Evolutionary conservation across 139 green algal genomes (phyloP).

Genomic region (Chlorella sp.): DNA sequence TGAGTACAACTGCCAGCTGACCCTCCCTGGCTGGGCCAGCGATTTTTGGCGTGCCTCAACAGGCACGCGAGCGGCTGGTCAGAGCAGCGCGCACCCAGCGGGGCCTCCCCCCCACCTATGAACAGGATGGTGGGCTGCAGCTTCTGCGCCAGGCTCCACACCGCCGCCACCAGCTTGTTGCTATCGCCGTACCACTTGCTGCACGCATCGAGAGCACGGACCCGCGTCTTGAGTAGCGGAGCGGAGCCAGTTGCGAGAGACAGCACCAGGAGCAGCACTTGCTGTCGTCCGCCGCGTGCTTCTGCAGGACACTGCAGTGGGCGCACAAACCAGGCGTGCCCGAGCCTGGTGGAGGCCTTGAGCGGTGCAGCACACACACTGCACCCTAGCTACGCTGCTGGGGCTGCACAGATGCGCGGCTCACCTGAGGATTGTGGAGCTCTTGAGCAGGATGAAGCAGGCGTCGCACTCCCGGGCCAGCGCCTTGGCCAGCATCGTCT

Average conservation of each 20-base stretch:
- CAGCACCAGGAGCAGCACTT: no score
- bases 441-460: conserved; percentile 95
- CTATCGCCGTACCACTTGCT: conserved; percentile 97
- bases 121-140: conserved; percentile 96
- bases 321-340: no score
- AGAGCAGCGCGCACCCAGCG: neutral
- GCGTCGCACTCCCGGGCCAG: conserved; percentile 88
- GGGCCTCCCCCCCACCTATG: conserved; percentile 69
- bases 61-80: neutral
- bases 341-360: no score
- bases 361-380: no score
- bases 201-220: neutral
- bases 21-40: no score
- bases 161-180: conserved; percentile 85
- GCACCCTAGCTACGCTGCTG: no score
- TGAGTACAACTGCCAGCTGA: no score
- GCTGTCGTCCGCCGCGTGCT: no score
- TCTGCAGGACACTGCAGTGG: no score
- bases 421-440: conserved; percentile 74
- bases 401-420: no score
- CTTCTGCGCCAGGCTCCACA: conserved; percentile 91
- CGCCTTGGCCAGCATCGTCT: conserved; percentile 94
- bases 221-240: no score
- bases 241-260: neutral
- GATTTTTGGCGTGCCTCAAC: no score